Conservation (phyloP, 2,329 filamentous ascomycete genomes). For the Neoarthrinium moseri region DNA sequence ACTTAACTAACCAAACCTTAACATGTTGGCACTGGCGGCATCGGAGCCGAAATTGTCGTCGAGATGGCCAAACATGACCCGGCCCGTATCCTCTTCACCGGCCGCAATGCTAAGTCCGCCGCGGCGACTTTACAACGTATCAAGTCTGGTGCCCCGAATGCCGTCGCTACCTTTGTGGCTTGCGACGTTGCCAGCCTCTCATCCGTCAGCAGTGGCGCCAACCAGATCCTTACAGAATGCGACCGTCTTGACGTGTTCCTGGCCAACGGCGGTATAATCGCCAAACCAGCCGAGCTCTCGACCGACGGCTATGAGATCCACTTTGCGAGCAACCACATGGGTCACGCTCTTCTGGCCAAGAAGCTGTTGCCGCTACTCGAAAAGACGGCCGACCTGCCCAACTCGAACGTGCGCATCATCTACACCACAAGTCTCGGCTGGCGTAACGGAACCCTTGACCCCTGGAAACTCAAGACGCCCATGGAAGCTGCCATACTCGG, state of each 20-base stretch:
- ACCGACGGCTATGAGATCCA: slow-evolving; percentile 4
- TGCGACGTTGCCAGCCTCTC: not conserved
- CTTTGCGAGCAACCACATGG: slow-evolving; percentile 1
- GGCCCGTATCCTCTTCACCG: slow-evolving; percentile 14
- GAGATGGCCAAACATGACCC: slow-evolving; percentile 33
- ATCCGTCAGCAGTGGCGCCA: slow-evolving; percentile 8
- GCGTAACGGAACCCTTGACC: not conserved
- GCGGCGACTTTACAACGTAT: slow-evolving; percentile 24
- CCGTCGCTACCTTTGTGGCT: slow-evolving; percentile 1
- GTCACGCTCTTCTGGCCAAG: slow-evolving; percentile 3
- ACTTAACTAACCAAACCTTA: too few species aligned
- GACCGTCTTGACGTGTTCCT: slow-evolving; percentile 5
- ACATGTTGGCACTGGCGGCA: slow-evolving; percentile 35
- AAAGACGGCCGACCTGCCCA: slow-evolving; percentile 18
- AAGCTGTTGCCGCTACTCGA: not conserved
- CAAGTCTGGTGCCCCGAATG: not conserved
- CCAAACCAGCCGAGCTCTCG: not conserved
- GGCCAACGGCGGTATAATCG: slow-evolving; percentile 3
- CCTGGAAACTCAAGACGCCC: not conserved
- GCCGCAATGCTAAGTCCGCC: slow-evolving; percentile 32
- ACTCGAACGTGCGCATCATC: slow-evolving; percentile 21
- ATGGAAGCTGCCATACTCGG: not conserved
- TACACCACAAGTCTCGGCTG: slow-evolving; percentile 15
- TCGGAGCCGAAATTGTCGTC: slow-evolving; percentile 36
- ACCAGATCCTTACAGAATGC: not conserved